phyloP scores from a whole-genome alignment of 148 eudicot genomes.

The Rhododendron molle region DNA sequence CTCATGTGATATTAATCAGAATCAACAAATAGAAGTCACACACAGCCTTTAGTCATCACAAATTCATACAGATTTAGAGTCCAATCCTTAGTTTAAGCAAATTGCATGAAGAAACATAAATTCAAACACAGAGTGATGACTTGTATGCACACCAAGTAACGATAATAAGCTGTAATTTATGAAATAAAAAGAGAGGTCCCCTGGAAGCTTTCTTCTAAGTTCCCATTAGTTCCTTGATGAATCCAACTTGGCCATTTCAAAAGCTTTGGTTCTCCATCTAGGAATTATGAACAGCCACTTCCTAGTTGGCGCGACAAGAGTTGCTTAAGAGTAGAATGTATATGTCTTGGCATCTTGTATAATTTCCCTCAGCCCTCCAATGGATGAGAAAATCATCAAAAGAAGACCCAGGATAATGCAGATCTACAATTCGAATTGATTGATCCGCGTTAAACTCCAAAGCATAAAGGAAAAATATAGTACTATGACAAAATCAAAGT shows the following conservation, averaged over 20 bases:
- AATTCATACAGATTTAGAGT: neutral
- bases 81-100: neutral
- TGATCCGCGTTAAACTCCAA: neutral
- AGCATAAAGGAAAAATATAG: neutral
- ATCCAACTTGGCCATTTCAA: neutral
- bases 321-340: conserved; percentile 28
- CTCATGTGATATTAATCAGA: no score
- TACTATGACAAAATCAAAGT: no score
- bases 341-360: conserved; percentile 22
- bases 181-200: neutral
- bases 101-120: neutral
- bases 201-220: neutral
- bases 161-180: neutral
- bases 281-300: neutral
- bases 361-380: conserved; percentile 35
- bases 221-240: neutral
- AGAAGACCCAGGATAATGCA: conserved; percentile 37
- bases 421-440: conserved; percentile 10
- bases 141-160: neutral
- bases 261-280: neutral
- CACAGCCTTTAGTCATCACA: neutral
- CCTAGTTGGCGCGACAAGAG: neutral
- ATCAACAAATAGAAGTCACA: neutral
- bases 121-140: neutral
- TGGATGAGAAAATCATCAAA: conserved; percentile 34